phyloP scores from a whole-genome alignment of 2,329 filamentous ascomycete genomes.

The Blastomyces percursus region DNA sequence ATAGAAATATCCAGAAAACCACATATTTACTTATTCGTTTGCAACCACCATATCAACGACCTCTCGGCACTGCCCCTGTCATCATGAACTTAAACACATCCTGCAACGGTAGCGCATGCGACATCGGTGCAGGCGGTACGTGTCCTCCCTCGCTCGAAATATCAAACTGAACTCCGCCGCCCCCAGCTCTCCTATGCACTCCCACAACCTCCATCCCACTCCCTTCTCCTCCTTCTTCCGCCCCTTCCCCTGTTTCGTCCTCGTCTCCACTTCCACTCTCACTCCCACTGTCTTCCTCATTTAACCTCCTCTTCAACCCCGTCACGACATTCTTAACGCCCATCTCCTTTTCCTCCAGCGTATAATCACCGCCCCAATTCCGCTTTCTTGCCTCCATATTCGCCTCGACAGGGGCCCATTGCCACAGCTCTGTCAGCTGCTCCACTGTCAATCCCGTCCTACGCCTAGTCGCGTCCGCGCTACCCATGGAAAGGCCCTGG shows the following conservation, averaged over 20 bases:
- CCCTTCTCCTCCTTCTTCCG: constrained; percentile 40
- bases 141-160: constrained; percentile 20
- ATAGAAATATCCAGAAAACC: not conserved
- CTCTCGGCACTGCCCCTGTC: constrained; percentile 31
- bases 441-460: constrained; percentile 28
- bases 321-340: constrained; percentile 63
- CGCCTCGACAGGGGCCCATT: constrained; percentile 41
- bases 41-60: constrained; percentile 11
- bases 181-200: constrained; percentile 25
- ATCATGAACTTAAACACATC: constrained; percentile 43
- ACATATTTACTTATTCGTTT: too few species aligned
- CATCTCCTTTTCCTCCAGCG: constrained; percentile 54
- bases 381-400: constrained; percentile 36
- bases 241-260: constrained; percentile 39
- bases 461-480: constrained; percentile 11
- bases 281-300: constrained; percentile 43
- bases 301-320: constrained; percentile 50
- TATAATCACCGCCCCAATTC: constrained; percentile 56
- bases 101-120: constrained; percentile 33
- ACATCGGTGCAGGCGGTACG: constrained; percentile 17
- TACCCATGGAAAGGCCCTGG: constrained; percentile 43
- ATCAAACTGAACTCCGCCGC: constrained; percentile 26
- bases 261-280: constrained; percentile 44
- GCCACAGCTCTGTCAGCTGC: constrained; percentile 51
- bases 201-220: constrained; percentile 35